Conservation (phyloP, 257 asterid genomes). For the Solanum sparsipilum region DNA sequence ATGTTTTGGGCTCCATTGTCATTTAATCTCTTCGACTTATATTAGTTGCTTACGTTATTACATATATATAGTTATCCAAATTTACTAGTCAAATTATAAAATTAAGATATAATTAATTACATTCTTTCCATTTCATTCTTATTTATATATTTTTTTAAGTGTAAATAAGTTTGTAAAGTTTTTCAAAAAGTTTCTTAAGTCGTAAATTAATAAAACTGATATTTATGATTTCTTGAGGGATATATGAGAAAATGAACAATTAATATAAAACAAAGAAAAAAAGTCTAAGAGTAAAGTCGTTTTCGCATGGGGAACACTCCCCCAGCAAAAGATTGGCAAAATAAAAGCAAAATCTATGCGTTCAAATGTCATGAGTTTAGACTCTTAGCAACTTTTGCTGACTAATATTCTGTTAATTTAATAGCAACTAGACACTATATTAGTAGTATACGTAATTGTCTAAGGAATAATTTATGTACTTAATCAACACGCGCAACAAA, state of each 20-base stretch:
- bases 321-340: neutral
- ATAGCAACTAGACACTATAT: neutral
- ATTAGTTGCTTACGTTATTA: neutral
- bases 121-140: too few relatives aligned
- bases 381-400: neutral
- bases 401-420: neutral
- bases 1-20: neutral
- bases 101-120: too few relatives aligned
- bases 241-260: neutral
- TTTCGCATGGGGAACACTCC: neutral
- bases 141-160: too few relatives aligned
- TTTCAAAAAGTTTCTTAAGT: too few relatives aligned
- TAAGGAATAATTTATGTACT: neutral
- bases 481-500: too few relatives aligned
- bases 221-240: neutral
- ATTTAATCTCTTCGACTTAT: neutral
- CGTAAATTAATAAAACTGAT: neutral
- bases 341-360: neutral
- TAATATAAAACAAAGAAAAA: neutral
- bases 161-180: neutral
- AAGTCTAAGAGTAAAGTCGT: neutral
- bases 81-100: neutral
- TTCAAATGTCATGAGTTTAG: neutral
- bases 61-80: neutral
- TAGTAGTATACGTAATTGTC: neutral